phyloP scores from a whole-genome alignment of 2,329 filamentous ascomycete genomes.

The Ceratocystis colombiana region DNA sequence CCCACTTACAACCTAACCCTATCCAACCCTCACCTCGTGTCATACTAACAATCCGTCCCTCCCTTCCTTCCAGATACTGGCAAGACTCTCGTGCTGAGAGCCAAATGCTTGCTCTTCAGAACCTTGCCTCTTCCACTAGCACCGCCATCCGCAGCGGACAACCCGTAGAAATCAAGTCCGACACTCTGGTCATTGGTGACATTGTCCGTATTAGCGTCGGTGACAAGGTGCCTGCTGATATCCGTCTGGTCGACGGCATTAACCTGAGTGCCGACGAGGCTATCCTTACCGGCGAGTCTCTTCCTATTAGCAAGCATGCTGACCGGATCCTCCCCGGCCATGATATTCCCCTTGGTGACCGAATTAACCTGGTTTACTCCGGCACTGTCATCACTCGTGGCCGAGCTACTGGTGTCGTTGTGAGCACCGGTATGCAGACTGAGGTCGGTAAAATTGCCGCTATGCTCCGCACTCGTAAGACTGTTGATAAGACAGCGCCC shows the following conservation, averaged over 20 bases:
- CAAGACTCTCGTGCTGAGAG: slow-evolving; percentile 54
- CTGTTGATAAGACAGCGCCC: slow-evolving; percentile 34
- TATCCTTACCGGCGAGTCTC: slow-evolving; percentile 61
- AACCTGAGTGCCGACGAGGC: slow-evolving; percentile 70
- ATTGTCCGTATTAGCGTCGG: slow-evolving; percentile 53
- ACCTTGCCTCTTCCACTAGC: slow-evolving; percentile 49
- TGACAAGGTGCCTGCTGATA: slow-evolving; percentile 60
- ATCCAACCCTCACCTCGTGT: slow-evolving; percentile 13
- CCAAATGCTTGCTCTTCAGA: slow-evolving; percentile 51
- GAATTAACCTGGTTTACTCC: slow-evolving; percentile 60
- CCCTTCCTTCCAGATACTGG: slow-evolving; percentile 22
- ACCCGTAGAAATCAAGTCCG: slow-evolving; percentile 44
- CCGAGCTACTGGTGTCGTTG: slow-evolving; percentile 57
- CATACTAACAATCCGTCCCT: slow-evolving; percentile 2
- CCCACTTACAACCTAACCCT: background rate
- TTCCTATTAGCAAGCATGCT: slow-evolving; percentile 57
- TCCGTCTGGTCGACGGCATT: slow-evolving; percentile 54
- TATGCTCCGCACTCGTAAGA: slow-evolving; percentile 50
- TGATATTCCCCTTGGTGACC: slow-evolving; percentile 55
- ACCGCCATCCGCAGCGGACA: slow-evolving; percentile 47
- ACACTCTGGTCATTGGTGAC: slow-evolving; percentile 55
- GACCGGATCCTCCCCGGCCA: slow-evolving; percentile 43
- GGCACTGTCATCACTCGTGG: slow-evolving; percentile 63
- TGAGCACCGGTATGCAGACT: slow-evolving; percentile 61
- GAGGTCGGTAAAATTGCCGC: slow-evolving; percentile 68